Base-by-base conservation (phyloP, 2,329 filamentous ascomycete species). In the Colletotrichum abscissum region DNA sequence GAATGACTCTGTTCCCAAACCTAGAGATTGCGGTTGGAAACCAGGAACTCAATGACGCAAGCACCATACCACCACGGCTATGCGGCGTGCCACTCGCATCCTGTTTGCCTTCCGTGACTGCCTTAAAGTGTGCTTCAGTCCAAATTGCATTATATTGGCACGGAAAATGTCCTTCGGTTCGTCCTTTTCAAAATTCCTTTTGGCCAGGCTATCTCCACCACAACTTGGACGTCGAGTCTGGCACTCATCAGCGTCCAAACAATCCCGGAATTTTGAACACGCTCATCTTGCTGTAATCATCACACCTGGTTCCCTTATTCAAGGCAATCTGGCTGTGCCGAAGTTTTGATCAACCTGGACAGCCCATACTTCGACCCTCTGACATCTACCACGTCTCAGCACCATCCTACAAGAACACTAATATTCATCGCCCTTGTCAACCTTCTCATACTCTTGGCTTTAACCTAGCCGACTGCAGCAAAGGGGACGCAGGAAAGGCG, bases 401-500 rank as follows among this genome's bases (percentile, higher is more conserved):
- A n/a, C 16, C 22, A 1, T 35, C 8, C 24, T 26, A 46, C 33
- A 30, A n/a, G 24, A 63, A 35, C 33, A 35, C 49, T 30, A 26
- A 14, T 26, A 33, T 26, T 11, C 14, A 33, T 24, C 24, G 33
- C 30, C 4, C 14, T 63, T n/a, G 33, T 56, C 11, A 16, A n/a
- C 42, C 60, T 19, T 55, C 30, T 16, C 24, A 6, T 42, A 24
- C 58, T n/a, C 22, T 33, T 57, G 26, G 4, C 14, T 52, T 33
- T 52, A 22, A 14, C 2, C 30, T 12, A 16, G 12, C 24, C 49
- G 46, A 26, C 33, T 54, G n/a, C 46, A 38, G 62, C 28, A 24
- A 38, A 55, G 22, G 22, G 22, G 57, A 52, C 38, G 22, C 59
- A 58, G 28, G 12, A 55, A 73, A 72, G 72, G 38, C 38, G 9